Evolutionary conservation across 306 rosid species (phyloP).

Genomic region (Quillaja saponaria): DNA sequence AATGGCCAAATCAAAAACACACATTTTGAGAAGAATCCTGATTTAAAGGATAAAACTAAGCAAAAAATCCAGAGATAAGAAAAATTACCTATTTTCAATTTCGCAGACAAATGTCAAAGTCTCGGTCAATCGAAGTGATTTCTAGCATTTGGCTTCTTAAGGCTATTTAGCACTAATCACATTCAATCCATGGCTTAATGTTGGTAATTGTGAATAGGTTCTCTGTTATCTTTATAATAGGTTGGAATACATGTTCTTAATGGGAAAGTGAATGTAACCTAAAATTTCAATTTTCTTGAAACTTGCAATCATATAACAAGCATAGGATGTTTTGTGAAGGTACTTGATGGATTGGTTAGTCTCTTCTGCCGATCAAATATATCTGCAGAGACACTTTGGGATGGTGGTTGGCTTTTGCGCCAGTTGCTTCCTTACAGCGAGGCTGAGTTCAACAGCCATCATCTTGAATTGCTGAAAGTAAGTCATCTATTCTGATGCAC

Average conservation of each 20-base stretch:
- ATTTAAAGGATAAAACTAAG: no score
- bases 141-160: neutral
- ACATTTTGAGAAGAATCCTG: no score
- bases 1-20: no score
- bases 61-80: no score
- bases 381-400: conserved; percentile 90
- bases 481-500: conserved; percentile 28
- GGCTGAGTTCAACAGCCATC: conserved; percentile 70
- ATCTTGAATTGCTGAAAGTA: conserved; percentile 73
- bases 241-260: conserved; percentile 4
- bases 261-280: conserved; percentile 6
- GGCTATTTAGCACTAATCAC: no score
- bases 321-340: conserved; percentile 50
- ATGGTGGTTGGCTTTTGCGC: conserved; percentile 98
- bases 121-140: neutral
- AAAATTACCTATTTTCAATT: no score
- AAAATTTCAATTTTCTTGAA: conserved; percentile 24
- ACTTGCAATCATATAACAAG: conserved; percentile 8
- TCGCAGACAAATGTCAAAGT: no score
- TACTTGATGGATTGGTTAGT: conserved; percentile 82
- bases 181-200: neutral
- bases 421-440: conserved; percentile 89
- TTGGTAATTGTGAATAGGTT: no score
- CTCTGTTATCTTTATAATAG: conserved; percentile 11
- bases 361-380: conserved; percentile 80